Conservation (phyloP, 495 filamentous ascomycete genomes). For the Penicillium subrubescens region DNA sequence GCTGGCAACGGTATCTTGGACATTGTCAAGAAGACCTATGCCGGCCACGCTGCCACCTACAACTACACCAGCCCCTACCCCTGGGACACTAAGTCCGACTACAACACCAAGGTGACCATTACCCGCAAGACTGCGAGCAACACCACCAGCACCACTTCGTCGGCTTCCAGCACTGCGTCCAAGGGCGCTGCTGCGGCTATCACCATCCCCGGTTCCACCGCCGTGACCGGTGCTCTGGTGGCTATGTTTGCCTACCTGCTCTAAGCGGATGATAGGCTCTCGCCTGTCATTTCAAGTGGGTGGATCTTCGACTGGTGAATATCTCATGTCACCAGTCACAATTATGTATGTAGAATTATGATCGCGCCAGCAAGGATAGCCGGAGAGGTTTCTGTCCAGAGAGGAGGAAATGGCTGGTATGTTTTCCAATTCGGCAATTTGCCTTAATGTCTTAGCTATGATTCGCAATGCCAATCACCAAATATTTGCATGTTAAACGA, state of each 20-base stretch:
- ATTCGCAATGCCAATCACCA: constrained; percentile 1
- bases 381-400: not conserved
- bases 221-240: constrained; percentile 17
- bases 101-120: constrained; percentile 34
- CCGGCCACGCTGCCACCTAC: constrained; percentile 28
- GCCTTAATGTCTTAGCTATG: constrained; percentile 4
- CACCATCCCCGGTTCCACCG: constrained; percentile 4
- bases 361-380: not conserved
- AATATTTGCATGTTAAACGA: not conserved
- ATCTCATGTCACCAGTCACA: not conserved
- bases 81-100: constrained; percentile 19
- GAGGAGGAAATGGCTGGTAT: not conserved
- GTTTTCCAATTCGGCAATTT: not conserved
- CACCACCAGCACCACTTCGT: constrained; percentile 7
- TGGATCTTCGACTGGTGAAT: not conserved
- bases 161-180: constrained; percentile 2
- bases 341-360: not conserved
- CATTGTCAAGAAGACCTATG: constrained; percentile 43
- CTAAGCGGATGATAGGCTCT: not conserved
- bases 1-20: constrained; percentile 46
- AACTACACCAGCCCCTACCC: constrained; percentile 46
- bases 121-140: constrained; percentile 25
- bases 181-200: constrained; percentile 4
- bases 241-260: constrained; percentile 14
- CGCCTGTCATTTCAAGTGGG: not conserved